Evolutionary conservation across 148 eudicot genomes (phyloP), one percentile per base, ranked within the genome.

Genomic region (Rhododendron ferrugineum): DNA sequence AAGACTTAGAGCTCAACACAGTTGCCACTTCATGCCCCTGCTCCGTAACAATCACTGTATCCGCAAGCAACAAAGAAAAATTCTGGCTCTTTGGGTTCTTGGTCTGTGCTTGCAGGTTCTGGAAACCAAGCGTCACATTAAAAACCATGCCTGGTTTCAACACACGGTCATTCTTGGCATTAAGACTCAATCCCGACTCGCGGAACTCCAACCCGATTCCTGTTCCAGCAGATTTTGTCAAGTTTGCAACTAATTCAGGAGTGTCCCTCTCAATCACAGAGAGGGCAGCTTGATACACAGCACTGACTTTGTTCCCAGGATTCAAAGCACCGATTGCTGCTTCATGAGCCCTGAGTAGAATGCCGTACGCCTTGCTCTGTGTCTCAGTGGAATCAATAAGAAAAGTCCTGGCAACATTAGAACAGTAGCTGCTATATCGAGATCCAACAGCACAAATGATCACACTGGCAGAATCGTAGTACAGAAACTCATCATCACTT

Each of bases 81-180:
- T 91, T 94, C 89, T 89, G 91, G 86, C 91, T 94, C 88, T 94
- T 95, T 2, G 94, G 91, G 40, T 91, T 92, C 76, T 62, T 89
- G 11, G 90, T 91, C 70, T 90, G 87, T 3, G 96, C 77, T 84
- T 91, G 90, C 90, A 96, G 85, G 74, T 92, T 92, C 91, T 96
- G 97, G 84, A 96, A 96, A 74, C 99, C 99, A 82, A 96, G 88
- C 0, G 93, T 80, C 22, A 96, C 96, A 86, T 96, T 95, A n/a
- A 96, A 94, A 28, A 91, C 90, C 98, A 40, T 40, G 44, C 44
- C 44, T 40, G 44, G 44, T 40, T 40, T 40, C 7, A 40, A 40
- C 44, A 40, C 44, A 40, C 44, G 8, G 44, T 40, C 44, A 40
- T 40, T 40, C 44, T 40, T 40, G 44, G 44, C 44, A 40, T 40